Percentiles rank a stretch among this genome's conserved stretches.
These are phyloP conservation scores for Arabidopsis hybrid DNA, from an alignment of 441 rosid species.

Conservation along the genomic window DNA sequence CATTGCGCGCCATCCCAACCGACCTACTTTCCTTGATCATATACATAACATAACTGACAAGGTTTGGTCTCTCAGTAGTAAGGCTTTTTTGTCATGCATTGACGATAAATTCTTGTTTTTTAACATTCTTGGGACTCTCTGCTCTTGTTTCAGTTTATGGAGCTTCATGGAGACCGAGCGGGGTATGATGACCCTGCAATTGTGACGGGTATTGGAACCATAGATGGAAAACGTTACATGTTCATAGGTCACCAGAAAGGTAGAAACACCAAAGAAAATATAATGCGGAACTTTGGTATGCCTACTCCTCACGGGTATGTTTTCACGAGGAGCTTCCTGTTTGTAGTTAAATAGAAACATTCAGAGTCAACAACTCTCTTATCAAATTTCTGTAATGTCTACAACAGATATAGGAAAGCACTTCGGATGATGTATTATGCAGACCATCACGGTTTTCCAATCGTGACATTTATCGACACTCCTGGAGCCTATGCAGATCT, in stretches of 20 bases:
- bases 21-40: constrained; percentile 98
- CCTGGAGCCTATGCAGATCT: constrained; percentile 95
- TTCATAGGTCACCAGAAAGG: constrained; percentile 99
- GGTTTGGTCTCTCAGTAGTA: constrained; percentile 54
- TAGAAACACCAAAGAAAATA: constrained; percentile 94
- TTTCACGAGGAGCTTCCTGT: constrained; percentile 20
- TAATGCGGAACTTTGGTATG: constrained; percentile 94
- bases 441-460: constrained; percentile 94
- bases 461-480: constrained; percentile 88
- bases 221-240: constrained; percentile 87
- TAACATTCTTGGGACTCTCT: constrained; percentile 22
- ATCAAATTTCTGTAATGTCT: constrained; percentile 25
- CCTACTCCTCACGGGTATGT: constrained; percentile 99
- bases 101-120: neutral
- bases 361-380: constrained; percentile 16
- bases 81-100: constrained; percentile 7
- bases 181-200: constrained; percentile 99
- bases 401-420: constrained; percentile 88
- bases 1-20: constrained; percentile 96
- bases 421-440: constrained; percentile 93
- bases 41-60: constrained; percentile 87
- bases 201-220: constrained; percentile 90
- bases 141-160: constrained; percentile 70
- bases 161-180: constrained; percentile 97
- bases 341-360: constrained; percentile 20